Base-by-base conservation (phyloP, 257 asterid genomes). In the Solanum rostratum region DNA sequence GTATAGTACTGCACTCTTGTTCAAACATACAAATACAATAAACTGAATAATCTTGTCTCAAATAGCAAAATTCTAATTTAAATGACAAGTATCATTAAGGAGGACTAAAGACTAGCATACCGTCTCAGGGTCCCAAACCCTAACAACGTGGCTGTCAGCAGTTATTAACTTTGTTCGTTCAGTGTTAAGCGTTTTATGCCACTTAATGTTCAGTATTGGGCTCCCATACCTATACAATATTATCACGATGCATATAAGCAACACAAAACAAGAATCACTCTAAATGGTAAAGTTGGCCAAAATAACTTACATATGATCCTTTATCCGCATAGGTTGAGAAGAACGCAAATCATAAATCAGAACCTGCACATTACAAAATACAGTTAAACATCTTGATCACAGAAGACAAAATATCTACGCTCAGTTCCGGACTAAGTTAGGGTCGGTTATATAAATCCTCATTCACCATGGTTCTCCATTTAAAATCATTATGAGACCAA, bases 81-180 rank as follows among this genome's bases (percentile, higher is more conserved):
- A 76, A 27, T 29, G 63, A 27, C 24, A 76, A 50, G 54, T 76
- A 27, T 50, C 22, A 49, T 43, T 49, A 76, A 37, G 39, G 52
- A 45, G 76, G 80, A 54, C 62, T 50, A 79, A 74, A 84, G 84
- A 69, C 62, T 62, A 87, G 84, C 94, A 86, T 90, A 96, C 98
- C 55, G 97, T 96, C 53, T 90, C 91, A 83, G 97, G 94, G 91
- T 96, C 97, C 99, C 98, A 96, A 80, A 96, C 87, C 91, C 98
- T 90, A 90, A 95, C 98, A 54, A 91, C 90, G 90, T 95, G 99
- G 73, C 92, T 87, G 89, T 96, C 99, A 3, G 97, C 85, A 83
- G 98, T 91, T 70, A 96, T 93, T 89, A 96, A 81, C 87, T 96
- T 92, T 43, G 95, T 85, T 15, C 87, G 88, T 80, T 92, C 91